Base-by-base conservation (phyloP, 139 green algal species). In the Micractinium conductrix region DNA sequence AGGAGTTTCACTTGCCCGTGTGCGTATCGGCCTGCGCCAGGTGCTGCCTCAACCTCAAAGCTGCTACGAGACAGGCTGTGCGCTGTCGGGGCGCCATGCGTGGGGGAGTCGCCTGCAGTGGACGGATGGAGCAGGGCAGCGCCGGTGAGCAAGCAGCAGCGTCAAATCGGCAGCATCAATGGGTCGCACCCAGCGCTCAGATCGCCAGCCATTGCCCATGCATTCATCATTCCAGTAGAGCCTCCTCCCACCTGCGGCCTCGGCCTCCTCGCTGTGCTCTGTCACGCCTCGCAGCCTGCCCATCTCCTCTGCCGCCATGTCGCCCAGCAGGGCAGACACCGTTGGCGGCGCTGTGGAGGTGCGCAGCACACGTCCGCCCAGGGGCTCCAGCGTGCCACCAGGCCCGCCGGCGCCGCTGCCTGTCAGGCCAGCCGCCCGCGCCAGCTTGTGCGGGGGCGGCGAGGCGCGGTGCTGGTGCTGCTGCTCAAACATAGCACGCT, bases 271-370 rank as follows among this genome's bases (percentile, higher is more conserved):
- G 65, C 10, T 38, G 28, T 72, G 33, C 65, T 72, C 65, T 33
- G 24, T 10, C 65, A 72, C 65, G 19, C 37, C n/a, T 0, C 22
- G 19, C 8, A 72, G 65, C 65, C n/a, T 72, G 14, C 17, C 65
- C 65, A 72, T 72, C 74, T 82, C 53, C 30, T 82, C 76, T 14
- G 16, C 76, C 12, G 76, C 76, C 22, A 82, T 42, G 10, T 44
- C 30, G 28, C 26, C 17, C 0, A 82, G 76, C 76, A 73, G 10
- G 21, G 45, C 28, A 2, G 50, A 65, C 35, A 82, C 58, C 0
- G 43, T 38, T 1, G 76, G 76, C 26, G 76, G 76, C 2, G 76
- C 76, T 19, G 76, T 82, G 28, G 58, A 28, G 30, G 76, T 82
- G 28, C 76, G 76, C 55, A 40, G 8, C 38, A 82, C 76, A 7